Base-by-base conservation (phyloP, 192 early-diverging fungal species). In the Ramicandelaber brevisporus region DNA sequence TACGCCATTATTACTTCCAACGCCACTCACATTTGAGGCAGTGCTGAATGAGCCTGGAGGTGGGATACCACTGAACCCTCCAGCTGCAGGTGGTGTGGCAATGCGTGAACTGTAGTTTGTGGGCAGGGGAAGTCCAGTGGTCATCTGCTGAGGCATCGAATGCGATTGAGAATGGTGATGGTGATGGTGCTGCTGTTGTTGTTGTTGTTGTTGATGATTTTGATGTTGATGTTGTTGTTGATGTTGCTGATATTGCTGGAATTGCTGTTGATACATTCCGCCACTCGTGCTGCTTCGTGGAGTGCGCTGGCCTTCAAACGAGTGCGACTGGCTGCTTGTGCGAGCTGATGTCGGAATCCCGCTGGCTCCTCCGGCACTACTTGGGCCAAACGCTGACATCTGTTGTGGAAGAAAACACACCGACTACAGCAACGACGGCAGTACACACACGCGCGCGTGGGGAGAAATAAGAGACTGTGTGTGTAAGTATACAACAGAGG, bases 111-210 rank as follows among this genome's bases (percentile, higher is more conserved):
- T n/a, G n/a, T n/a, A n/a, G n/a, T n/a, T n/a, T n/a, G n/a, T n/a
- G n/a, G n/a, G n/a, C n/a, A n/a, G n/a, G n/a, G n/a, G n/a, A n/a
- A n/a, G n/a, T n/a, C n/a, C n/a, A n/a, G n/a, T n/a, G n/a, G n/a
- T n/a, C n/a, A n/a, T n/a, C n/a, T n/a, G n/a, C n/a, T n/a, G n/a
- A n/a, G n/a, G n/a, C n/a, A n/a, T n/a, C n/a, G n/a, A 21, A 18
- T 28, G 12, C 21, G 14, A 6, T 13, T 29, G 3, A 13, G 13
- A 14, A 7, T 17, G 20, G 18, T 17, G 19, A 6, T 28, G 2
- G 33, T 20, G 12, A 16, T n/a, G 22, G 21, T 2, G 1, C 16
- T 11, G 34, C 38, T 40, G 38, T 17, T 33, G 21, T 24, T 26
- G 17, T 20, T 15, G 31, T 36, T 32, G 17, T 21, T 27, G 20